Evolutionary conservation across 1,284 basidiomycete genomes (phyloP), one percentile per base, ranked within the genome.

Genomic region (Rhodofomes roseus): DNA sequence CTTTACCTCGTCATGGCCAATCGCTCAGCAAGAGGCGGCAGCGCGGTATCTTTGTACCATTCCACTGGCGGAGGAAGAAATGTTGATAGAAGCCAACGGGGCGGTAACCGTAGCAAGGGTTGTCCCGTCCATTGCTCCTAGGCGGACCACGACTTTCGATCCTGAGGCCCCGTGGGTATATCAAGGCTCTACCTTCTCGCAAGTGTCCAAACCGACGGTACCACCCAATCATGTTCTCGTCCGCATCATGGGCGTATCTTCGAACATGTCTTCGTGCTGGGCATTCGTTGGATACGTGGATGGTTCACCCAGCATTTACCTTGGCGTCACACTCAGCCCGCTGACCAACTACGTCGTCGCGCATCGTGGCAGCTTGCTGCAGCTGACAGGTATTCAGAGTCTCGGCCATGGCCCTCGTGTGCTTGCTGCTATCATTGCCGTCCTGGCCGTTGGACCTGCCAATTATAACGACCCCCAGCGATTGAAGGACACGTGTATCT

Each of bases 381-480:
- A 56, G 18, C 3, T 57, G 25, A 14, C 20, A n/a, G 8, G 20
- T n/a, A n/a, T n/a, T 8, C 27, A 31, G 18, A 5, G 57, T 44
- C 43, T 31, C 36, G 4, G 59, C 46, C 40, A 8, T 46, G 23
- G 60, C 56, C 29, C 22, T 2, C 23, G 22, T 46, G 29, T 54
- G 48, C 9, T 57, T 6, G 55, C 59, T 4, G 40, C 9, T 12
- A 34, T 51, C 9, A 50, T 57, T 14, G 58, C 62, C n/a, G 56
- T 60, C 6, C 55, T 64, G 1, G 59, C 58, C 12, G 27, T 64
- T 25, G 60, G 60, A 2, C 34, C 31, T 6, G 18, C 46, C 5
- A 36, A 55, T 12, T 63, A 61, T 39, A 34, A 53, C 1, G 40
- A 61, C 9, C 65, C 62, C 14, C 50, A 43, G 23, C 62, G 62